Evolutionary conservation across 1,139 yeast species (phyloP).

Genomic region (Yamadazyma atlantica): DNA sequence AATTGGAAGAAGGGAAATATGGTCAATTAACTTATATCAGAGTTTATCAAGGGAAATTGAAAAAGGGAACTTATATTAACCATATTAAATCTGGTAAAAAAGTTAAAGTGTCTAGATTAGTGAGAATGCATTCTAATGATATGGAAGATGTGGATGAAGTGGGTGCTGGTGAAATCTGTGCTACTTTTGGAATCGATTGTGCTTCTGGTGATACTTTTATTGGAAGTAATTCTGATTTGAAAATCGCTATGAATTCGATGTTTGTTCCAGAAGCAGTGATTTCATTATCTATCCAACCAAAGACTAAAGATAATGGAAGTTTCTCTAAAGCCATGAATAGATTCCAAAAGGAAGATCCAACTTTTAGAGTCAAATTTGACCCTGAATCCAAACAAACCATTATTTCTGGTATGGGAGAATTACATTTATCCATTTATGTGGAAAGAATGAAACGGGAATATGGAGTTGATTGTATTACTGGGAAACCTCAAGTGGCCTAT

Average conservation of each 20-base stretch:
- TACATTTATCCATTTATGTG: slow-evolving; percentile 93
- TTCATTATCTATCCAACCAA: slow-evolving; percentile 86
- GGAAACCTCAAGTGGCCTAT: slow-evolving; percentile 97
- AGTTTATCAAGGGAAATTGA: slow-evolving; percentile 93
- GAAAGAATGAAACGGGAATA: slow-evolving; percentile 98
- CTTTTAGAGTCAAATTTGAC: slow-evolving; percentile 91
- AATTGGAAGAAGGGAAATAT: slow-evolving; percentile 95
- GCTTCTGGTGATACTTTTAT: slow-evolving; percentile 99
- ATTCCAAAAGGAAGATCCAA: slow-evolving; percentile 98
- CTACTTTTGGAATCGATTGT: slow-evolving; percentile 98
- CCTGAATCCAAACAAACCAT: slow-evolving; percentile 92
- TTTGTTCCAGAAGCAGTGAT: slow-evolving; percentile 98
- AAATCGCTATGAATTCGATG: slow-evolving; percentile 95
- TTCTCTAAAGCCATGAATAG: slow-evolving; percentile 96
- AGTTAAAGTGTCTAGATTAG: slow-evolving; percentile 92
- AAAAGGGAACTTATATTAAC: slow-evolving; percentile 85
- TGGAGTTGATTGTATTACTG: slow-evolving; percentile 91
- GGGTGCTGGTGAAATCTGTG: slow-evolving; percentile 98
- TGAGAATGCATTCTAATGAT: slow-evolving; percentile 98
- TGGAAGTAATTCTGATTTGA: slow-evolving; percentile 62
- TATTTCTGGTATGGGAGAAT: slow-evolving; percentile 98
- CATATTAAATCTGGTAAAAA: slow-evolving; percentile 92
- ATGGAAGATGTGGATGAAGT: slow-evolving; percentile 97
- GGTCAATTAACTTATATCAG: slow-evolving; percentile 97
- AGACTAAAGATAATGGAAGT: slow-evolving; percentile 76